A percentile compares a stretch with the other conserved stretches of the same genome.
These are phyloP conservation scores for Ceratocystis smalleyi DNA, from an alignment of 2,329 filamentous ascomycete species.

Conservation along the genomic window DNA sequence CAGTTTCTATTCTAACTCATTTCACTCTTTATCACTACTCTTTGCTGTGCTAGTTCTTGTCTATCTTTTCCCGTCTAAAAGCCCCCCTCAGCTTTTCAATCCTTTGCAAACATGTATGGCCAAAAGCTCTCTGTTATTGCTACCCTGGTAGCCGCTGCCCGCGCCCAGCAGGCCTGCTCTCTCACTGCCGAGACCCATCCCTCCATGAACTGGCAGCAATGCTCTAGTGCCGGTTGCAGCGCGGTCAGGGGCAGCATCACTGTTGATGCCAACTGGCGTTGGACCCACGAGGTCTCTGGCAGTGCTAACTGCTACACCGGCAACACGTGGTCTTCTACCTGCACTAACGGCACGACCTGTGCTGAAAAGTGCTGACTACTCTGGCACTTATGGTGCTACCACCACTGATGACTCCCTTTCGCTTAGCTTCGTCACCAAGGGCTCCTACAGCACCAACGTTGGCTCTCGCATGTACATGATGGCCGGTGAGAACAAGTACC, in stretches of 20 bases:
- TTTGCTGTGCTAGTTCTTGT: not conserved
- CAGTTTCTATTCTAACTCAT: not conserved
- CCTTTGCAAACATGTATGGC: constrained; percentile 5
- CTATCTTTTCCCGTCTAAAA: not conserved
- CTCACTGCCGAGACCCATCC: constrained; percentile 29
- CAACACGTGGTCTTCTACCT: constrained; percentile 27
- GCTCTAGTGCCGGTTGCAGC: constrained; percentile 29
- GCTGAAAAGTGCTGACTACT: constrained; percentile 32
- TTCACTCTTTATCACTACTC: not conserved
- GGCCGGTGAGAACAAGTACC: constrained; percentile 37
- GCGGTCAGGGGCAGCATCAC: constrained; percentile 30
- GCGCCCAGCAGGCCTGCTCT: constrained; percentile 30
- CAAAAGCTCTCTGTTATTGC: constrained; percentile 8
- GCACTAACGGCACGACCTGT: constrained; percentile 27
- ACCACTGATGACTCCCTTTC: constrained; percentile 32
- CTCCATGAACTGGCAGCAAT: constrained; percentile 30
- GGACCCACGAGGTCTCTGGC: constrained; percentile 30
- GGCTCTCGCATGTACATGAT: constrained; percentile 43
- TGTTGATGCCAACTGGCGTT: constrained; percentile 40
- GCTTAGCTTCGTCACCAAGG: constrained; percentile 37
- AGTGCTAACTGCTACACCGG: constrained; percentile 35
- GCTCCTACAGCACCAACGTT: constrained; percentile 27
- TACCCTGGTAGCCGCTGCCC: constrained; percentile 24
- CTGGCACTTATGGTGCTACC: constrained; percentile 32
- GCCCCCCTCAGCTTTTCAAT: not conserved